Evolutionary conservation across 257 asterid genomes (phyloP).

Genomic region (Echium plantagineum): DNA sequence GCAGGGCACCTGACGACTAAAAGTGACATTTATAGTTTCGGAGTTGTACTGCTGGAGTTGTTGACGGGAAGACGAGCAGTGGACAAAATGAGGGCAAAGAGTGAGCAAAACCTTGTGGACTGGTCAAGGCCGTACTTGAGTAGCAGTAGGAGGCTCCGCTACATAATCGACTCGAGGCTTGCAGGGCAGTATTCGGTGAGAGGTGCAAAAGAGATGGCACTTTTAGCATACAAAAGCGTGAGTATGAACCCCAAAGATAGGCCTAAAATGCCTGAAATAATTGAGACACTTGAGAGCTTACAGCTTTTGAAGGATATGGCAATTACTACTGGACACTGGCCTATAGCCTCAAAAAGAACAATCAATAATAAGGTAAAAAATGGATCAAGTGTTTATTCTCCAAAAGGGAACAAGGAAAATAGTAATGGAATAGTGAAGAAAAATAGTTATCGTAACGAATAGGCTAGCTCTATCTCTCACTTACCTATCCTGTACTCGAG

Average conservation of each 20-base stretch:
- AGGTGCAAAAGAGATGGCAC: slow-evolving; percentile 72
- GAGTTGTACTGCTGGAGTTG: slow-evolving; percentile 74
- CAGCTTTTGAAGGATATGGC: slow-evolving; percentile 65
- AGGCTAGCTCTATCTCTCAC: no score
- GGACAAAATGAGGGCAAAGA: slow-evolving; percentile 61
- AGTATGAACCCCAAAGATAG: slow-evolving; percentile 74
- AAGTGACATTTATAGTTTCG: slow-evolving; percentile 85
- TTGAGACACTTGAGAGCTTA: slow-evolving; percentile 62
- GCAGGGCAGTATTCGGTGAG: slow-evolving; percentile 73
- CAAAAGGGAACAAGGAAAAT: slow-evolving; percentile 34
- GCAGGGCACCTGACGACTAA: slow-evolving; percentile 84
- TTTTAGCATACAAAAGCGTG: slow-evolving; percentile 57
- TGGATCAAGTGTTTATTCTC: slow-evolving; percentile 5
- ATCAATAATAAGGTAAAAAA: slow-evolving; percentile 13
- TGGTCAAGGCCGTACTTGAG: slow-evolving; percentile 65
- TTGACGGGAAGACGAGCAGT: slow-evolving; percentile 76
- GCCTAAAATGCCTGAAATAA: slow-evolving; percentile 78
- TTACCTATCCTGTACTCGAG: no score
- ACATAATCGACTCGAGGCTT: slow-evolving; percentile 58
- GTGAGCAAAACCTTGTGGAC: slow-evolving; percentile 64
- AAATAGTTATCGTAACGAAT: no score
- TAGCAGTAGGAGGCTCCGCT: slow-evolving; percentile 50
- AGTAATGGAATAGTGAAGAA: slow-evolving; percentile 33
- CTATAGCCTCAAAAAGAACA: slow-evolving; percentile 27
- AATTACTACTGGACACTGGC: slow-evolving; percentile 59